A percentile compares a stretch with the other conserved stretches of the same genome.
These are phyloP conservation scores for Cyberlindnera subsufficiens DNA, from an alignment of 805 yeast genomes.

Conservation along the genomic window DNA sequence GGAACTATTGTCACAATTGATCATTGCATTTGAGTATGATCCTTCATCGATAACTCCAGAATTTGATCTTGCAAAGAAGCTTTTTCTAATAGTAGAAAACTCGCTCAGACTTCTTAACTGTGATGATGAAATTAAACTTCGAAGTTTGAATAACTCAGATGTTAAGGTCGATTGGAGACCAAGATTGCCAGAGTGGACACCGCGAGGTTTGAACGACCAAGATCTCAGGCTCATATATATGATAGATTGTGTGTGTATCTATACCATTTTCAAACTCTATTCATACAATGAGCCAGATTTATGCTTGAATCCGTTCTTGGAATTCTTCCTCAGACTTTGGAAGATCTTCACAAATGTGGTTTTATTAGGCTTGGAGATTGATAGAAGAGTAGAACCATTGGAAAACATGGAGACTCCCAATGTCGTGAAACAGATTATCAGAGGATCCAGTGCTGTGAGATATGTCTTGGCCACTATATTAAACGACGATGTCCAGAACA, in stretches of 20 bases:
- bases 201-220: conserved; percentile 27
- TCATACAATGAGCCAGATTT: conserved; percentile 29
- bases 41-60: conserved; percentile 25
- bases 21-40: conserved; percentile 30
- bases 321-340: conserved; percentile 56
- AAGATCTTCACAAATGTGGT: conserved; percentile 57
- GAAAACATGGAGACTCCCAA: conserved; percentile 31
- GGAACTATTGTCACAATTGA: conserved; percentile 46
- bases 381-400: conserved; percentile 41
- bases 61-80: conserved; percentile 27
- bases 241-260: conserved; percentile 36
- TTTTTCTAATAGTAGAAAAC: conserved; percentile 32
- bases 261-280: conserved; percentile 39
- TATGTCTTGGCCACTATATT: conserved; percentile 55
- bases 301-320: conserved; percentile 56
- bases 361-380: conserved; percentile 54
- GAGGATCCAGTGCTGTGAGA: conserved; percentile 62
- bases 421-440: conserved; percentile 41
- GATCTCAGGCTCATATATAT: conserved; percentile 41
- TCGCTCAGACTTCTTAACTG: conserved; percentile 33
- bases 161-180: conserved; percentile 27
- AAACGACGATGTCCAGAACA: conserved; percentile 38
- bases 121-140: conserved; percentile 35
- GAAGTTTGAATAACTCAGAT: conserved; percentile 36
- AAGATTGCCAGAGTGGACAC: conserved; percentile 31